Evolutionary conservation across 2,329 filamentous ascomycete species (phyloP).

Genomic region (Fonsecaea nubica): DNA sequence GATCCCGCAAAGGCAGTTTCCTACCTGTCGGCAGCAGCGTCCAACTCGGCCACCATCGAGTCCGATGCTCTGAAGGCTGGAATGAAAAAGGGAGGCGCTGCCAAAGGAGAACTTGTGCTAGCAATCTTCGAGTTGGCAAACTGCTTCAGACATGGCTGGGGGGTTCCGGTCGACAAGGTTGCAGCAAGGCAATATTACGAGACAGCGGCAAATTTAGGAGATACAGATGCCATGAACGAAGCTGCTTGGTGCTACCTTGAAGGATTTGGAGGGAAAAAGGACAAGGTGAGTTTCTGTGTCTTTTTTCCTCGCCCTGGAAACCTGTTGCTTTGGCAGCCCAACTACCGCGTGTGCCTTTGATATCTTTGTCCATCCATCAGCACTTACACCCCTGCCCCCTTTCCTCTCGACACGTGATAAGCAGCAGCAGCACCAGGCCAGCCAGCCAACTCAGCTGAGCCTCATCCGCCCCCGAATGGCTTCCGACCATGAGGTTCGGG

Average conservation of each 20-base stretch:
- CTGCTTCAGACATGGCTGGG: conserved; percentile 91
- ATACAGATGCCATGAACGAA: conserved; percentile 96
- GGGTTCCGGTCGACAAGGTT: conserved; percentile 80
- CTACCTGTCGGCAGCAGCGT: conserved; percentile 86
- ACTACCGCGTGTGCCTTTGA: conserved; percentile 5
- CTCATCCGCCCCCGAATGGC: conserved; percentile 20
- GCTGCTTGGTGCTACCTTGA: conserved; percentile 94
- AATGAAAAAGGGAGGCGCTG: conserved; percentile 88
- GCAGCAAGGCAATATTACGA: conserved; percentile 94
- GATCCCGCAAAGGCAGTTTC: conserved; percentile 76
- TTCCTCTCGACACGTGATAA: conserved; percentile 27
- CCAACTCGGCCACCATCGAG: conserved; percentile 88
- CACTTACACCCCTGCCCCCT: background rate
- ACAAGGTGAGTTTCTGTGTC: conserved; percentile 76
- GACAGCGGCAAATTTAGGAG: conserved; percentile 93
- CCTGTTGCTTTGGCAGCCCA: conserved; percentile 15
- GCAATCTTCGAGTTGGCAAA: conserved; percentile 87
- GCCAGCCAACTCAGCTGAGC: conserved; percentile 24
- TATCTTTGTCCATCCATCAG: conserved; percentile 3
- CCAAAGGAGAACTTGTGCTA: conserved; percentile 93
- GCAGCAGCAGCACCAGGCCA: conserved; percentile 13
- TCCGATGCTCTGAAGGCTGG: conserved; percentile 82
- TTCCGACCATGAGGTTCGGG: conserved; percentile 10
- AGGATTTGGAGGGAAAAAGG: conserved; percentile 96
- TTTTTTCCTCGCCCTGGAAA: background rate